Conservation (phyloP, 1,284 basidiomycete genomes). For the Coriolopsis trogii region DNA sequence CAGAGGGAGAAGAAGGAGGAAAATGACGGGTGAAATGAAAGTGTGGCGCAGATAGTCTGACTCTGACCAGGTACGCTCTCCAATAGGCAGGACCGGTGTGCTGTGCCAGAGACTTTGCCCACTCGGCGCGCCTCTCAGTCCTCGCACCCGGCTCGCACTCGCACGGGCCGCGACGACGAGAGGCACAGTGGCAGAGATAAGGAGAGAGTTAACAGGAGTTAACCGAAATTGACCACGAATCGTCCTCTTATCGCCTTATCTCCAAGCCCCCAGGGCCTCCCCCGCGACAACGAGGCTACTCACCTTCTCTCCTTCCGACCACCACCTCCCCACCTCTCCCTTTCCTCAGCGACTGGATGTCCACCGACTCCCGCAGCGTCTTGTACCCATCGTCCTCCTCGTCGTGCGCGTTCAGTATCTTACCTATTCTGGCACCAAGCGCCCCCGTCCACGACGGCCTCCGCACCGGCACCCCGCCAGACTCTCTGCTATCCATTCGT, state of each 20-base stretch:
- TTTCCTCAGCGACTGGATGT: conserved; percentile 14
- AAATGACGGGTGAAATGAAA: not conserved
- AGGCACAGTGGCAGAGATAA: no score
- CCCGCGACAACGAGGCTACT: conserved; percentile 23
- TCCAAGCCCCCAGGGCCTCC: conserved; percentile 1
- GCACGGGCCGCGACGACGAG: not conserved
- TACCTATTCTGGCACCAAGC: conserved; percentile 18
- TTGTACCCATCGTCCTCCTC: conserved; percentile 9
- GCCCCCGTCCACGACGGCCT: conserved; percentile 20
- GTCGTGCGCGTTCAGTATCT: conserved; percentile 4
- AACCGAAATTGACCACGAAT: conserved; percentile 2
- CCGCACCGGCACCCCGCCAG: conserved; percentile 5
- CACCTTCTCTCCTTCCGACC: conserved; percentile 22
- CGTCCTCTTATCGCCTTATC: conserved; percentile 23
- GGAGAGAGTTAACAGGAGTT: no score
- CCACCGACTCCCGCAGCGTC: conserved; percentile 12
- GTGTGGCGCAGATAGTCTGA: not conserved
- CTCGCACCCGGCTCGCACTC: no score
- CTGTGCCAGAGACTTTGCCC: no score
- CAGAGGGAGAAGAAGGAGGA: not conserved
- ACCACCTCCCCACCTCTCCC: conserved; percentile 12
- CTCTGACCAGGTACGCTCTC: no score
- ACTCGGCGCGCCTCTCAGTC: no score
- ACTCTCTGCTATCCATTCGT: conserved; percentile 17
- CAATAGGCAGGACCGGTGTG: no score